These are phyloP conservation scores for Chamaenerion angustifolium DNA, from an alignment of 345 rosid species.

Conservation along the genomic window DNA sequence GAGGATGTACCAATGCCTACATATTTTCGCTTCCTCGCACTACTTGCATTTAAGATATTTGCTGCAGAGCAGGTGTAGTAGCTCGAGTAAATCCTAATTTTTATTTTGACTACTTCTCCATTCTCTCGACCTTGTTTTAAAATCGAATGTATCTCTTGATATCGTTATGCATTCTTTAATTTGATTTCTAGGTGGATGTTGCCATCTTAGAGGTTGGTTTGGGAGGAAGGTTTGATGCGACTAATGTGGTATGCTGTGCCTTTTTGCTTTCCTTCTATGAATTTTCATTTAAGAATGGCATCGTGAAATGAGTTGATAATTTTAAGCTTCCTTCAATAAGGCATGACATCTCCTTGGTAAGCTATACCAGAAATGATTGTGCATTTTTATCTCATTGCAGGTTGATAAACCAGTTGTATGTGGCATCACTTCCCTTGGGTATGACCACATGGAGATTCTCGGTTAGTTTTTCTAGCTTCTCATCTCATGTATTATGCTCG, in stretches of 20 bases:
- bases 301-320: not conserved
- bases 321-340: not conserved
- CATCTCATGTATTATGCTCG: not conserved
- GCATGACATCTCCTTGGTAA: not conserved
- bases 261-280: not conserved
- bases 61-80: constrained; percentile 65
- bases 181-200: constrained; percentile 60
- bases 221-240: constrained; percentile 85
- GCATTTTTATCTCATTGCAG: constrained; percentile 24
- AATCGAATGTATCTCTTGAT: not conserved
- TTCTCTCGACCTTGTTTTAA: constrained; percentile 1
- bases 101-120: not conserved
- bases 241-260: constrained; percentile 60
- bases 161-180: not conserved
- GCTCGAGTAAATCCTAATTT: not conserved
- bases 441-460: constrained; percentile 98
- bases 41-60: constrained; percentile 90
- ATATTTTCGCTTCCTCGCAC: constrained; percentile 74
- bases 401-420: constrained; percentile 72
- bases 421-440: constrained; percentile 86
- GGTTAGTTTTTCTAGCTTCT: constrained; percentile 48
- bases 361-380: constrained; percentile 6
- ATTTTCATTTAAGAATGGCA: not conserved
- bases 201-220: constrained; percentile 89
- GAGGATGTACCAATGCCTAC: constrained; percentile 84